Conservation (phyloP, 805 yeast species). For the Metschnikowia sp. region DNA sequence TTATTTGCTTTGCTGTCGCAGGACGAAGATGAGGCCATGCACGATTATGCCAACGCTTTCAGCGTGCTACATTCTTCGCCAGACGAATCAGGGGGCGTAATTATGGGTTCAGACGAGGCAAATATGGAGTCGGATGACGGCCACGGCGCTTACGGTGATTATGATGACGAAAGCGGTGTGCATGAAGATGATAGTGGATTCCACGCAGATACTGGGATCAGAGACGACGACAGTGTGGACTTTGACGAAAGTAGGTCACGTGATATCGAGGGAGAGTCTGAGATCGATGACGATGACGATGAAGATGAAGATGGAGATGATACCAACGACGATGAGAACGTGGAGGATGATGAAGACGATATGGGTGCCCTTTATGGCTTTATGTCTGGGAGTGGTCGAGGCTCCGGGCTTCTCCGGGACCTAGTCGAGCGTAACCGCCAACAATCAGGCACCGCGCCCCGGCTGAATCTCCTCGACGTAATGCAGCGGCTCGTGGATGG, state of each 20-base stretch:
- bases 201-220: not conserved
- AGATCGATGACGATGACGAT: constrained; percentile 10
- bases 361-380: constrained; percentile 15
- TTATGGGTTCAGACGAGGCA: not conserved
- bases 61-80: constrained; percentile 1
- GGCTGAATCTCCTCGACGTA: constrained; percentile 27
- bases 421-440: constrained; percentile 8
- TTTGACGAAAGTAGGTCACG: not conserved
- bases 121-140: not conserved
- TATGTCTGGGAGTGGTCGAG: constrained; percentile 5
- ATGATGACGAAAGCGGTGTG: not conserved
- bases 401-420: constrained; percentile 9
- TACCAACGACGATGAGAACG: constrained; percentile 7
- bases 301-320: constrained; percentile 6
- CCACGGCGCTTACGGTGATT: not conserved
- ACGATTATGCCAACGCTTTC: not conserved
- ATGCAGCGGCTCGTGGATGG: constrained; percentile 35
- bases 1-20: not conserved
- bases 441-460: not conserved
- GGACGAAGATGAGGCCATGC: constrained; percentile 1
- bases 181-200: not conserved
- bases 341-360: constrained; percentile 11
- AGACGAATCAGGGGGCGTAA: not conserved
- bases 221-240: not conserved
- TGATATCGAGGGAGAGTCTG: constrained; percentile 1